Percentiles rank a stretch among this genome's conserved stretches.
Evolutionary conservation across 495 filamentous ascomycete genomes (phyloP).

Genomic region (Glarea lozoyensis): DNA sequence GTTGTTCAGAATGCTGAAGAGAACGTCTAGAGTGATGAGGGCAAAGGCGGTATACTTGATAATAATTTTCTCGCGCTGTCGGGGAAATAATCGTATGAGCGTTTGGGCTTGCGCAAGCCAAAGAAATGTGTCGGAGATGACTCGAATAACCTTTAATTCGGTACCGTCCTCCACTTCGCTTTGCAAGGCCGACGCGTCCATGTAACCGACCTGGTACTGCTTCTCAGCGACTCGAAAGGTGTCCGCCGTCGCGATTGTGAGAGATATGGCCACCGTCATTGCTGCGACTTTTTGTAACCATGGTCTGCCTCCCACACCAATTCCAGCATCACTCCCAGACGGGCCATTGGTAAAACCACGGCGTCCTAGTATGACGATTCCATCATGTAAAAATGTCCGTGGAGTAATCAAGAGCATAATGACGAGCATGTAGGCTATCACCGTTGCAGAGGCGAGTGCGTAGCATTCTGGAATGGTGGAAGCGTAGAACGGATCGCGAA

Average conservation of each 20-base stretch:
- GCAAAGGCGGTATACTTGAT: conserved; percentile 98
- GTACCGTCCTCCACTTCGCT: conserved; percentile 67
- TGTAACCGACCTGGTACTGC: conserved; percentile 64
- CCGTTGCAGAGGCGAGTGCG: conserved; percentile 80
- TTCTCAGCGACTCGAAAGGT: conserved; percentile 73
- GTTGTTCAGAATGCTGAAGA: conserved; percentile 81
- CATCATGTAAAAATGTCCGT: conserved; percentile 80
- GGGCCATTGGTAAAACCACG: conserved; percentile 78
- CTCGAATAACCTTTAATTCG: conserved; percentile 77
- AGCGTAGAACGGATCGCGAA: conserved; percentile 81
- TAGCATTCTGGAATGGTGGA: conserved; percentile 87
- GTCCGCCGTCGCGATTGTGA: conserved; percentile 87
- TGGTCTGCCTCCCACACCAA: conserved; percentile 83
- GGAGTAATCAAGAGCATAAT: conserved; percentile 91
- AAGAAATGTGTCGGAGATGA: conserved; percentile 89
- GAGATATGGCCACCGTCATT: conserved; percentile 76
- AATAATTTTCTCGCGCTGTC: conserved; percentile 93
- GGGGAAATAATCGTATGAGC: conserved; percentile 86
- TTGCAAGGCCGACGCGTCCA: conserved; percentile 64
- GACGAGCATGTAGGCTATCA: conserved; percentile 87
- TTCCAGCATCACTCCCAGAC: conserved; percentile 56
- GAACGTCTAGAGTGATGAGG: conserved; percentile 79
- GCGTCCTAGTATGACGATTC: conserved; percentile 69
- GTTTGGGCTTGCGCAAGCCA: conserved; percentile 98
- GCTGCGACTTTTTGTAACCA: conserved; percentile 96